phyloP scores from a whole-genome alignment of 139 green algal genomes.

The Prasinococcaceae sp. region DNA sequence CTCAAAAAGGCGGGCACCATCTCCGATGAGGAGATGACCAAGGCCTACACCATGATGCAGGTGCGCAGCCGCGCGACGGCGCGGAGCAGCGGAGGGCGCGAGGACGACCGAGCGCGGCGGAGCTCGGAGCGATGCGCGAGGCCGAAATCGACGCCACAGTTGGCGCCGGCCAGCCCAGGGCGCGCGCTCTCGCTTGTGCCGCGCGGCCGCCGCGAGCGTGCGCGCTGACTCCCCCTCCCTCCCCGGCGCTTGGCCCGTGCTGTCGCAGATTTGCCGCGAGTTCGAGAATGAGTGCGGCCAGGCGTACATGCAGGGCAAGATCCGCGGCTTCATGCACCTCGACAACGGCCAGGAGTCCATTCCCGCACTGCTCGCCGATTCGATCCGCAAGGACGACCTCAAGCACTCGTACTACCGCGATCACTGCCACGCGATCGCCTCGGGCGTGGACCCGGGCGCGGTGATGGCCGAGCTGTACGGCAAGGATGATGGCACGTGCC shows the following conservation, averaged over 20 bases:
- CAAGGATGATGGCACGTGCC: constrained; percentile 5
- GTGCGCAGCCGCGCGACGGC: too few relatives aligned
- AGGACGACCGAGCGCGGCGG: too few relatives aligned
- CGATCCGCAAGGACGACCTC: constrained; percentile 11
- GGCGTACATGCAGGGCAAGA: constrained; percentile 17
- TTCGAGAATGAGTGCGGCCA: constrained; percentile 20
- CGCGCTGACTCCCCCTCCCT: too few relatives aligned
- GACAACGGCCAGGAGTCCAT: constrained; percentile 19
- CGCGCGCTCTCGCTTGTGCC: too few relatives aligned
- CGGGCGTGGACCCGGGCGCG: constrained; percentile 4
- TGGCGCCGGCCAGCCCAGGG: too few relatives aligned
- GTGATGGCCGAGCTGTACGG: constrained; percentile 18
- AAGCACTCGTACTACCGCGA: constrained; percentile 21
- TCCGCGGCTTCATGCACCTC: constrained; percentile 19
- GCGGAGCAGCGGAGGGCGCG: too few relatives aligned
- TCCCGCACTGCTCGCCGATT: constrained; percentile 6
- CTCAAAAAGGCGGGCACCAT: not conserved
- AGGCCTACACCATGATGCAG: constrained; percentile 18
- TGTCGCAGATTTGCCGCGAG: constrained; percentile 11
- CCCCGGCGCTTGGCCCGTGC: too few relatives aligned
- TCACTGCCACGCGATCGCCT: constrained; percentile 14
- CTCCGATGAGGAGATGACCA: constrained; percentile 5
- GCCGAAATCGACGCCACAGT: too few relatives aligned
- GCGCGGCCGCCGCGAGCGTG: too few relatives aligned
- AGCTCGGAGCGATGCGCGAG: too few relatives aligned